Percentiles rank a stretch among this genome's conserved stretches.
Conservation (phyloP, 1,284 basidiomycete species). For the Amylostereum areolatum region DNA sequence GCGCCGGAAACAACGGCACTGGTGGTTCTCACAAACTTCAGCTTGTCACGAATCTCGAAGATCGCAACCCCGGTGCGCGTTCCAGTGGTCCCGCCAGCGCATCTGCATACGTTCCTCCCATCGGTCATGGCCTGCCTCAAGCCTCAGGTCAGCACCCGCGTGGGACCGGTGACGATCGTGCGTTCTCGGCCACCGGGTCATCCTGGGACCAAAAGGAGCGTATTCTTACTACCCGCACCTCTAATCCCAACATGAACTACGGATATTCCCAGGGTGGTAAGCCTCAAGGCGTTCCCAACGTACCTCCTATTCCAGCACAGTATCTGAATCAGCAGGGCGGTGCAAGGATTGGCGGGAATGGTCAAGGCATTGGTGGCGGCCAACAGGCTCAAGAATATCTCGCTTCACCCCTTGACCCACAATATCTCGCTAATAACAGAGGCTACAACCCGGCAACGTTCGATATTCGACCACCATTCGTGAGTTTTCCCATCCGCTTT, state of each 20-base stretch:
- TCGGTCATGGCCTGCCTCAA: constrained; percentile 38
- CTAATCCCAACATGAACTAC: constrained; percentile 66
- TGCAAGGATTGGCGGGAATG: constrained; percentile 12
- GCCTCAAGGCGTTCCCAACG: constrained; percentile 45
- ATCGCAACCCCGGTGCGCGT: constrained; percentile 38
- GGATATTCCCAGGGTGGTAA: constrained; percentile 39
- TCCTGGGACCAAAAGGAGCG: constrained; percentile 61
- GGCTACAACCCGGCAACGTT: constrained; percentile 89
- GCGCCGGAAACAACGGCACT: constrained; percentile 26
- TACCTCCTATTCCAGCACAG: constrained; percentile 66
- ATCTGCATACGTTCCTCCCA: constrained; percentile 38
- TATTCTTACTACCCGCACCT: constrained; percentile 45
- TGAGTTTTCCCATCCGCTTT: constrained; percentile 28
- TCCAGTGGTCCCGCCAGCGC: constrained; percentile 37
- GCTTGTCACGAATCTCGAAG: constrained; percentile 57
- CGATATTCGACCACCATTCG: constrained; percentile 74
- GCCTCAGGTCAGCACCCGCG: constrained; percentile 24
- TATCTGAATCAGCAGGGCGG: constrained; percentile 55
- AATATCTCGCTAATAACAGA: constrained; percentile 78
- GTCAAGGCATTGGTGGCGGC: constrained; percentile 3
- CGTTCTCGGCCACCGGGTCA: constrained; percentile 34
- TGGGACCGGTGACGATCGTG: constrained; percentile 29
- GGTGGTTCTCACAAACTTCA: constrained; percentile 38
- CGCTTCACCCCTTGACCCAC: constrained; percentile 75
- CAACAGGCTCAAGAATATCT: constrained; percentile 38